Base-by-base conservation (phyloP, 805 yeast genomes). In the Yarrowia deformans region DNA sequence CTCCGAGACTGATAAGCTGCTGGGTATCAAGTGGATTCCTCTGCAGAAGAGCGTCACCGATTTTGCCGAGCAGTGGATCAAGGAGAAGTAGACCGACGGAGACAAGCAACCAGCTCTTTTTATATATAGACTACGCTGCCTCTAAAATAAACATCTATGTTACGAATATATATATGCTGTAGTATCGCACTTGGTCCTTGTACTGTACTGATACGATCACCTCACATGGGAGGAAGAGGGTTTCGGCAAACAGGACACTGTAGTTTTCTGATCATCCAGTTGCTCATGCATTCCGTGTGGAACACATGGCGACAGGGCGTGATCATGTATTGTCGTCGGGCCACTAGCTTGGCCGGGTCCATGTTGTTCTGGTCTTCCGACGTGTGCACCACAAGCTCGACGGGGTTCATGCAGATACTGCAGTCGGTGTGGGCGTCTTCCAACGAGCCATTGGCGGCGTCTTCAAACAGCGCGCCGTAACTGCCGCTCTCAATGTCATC, bases 161-260 rank as follows among this genome's bases (percentile, higher is more conserved):
- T 50, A n/a, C 58, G 67, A 68, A 64, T 69, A 63, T 54, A 54
- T 54, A 52, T 50, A 50, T 29, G 34, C 58, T 52, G 58, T 52
- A 34, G 6, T 29, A 8, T 16, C 23, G 18, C 45, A 40, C 34
- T n/a, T n/a, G n/a, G n/a, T n/a, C n/a, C n/a, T n/a, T n/a, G n/a
- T n/a, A n/a, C n/a, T n/a, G n/a, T n/a, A n/a, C n/a, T n/a, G n/a
- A n/a, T n/a, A n/a, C n/a, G n/a, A n/a, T n/a, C 23, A 50, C 56
- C 23, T 79, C 78, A 91, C 67, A 90, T 80, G 0, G 97, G 97
- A 1, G 98, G 98, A 49, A 94, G 80, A 29, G 91, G 85, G 69
- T 87, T 86, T 74, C 98, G 84, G 79, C 98, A 94, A 8, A 93
- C 93, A 0, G 98, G 98, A 79, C 98, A 94, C 75, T 93, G 97